Evolutionary conservation across 2,329 filamentous ascomycete genomes (phyloP).

Genomic region (Lomentospora prolificans): DNA sequence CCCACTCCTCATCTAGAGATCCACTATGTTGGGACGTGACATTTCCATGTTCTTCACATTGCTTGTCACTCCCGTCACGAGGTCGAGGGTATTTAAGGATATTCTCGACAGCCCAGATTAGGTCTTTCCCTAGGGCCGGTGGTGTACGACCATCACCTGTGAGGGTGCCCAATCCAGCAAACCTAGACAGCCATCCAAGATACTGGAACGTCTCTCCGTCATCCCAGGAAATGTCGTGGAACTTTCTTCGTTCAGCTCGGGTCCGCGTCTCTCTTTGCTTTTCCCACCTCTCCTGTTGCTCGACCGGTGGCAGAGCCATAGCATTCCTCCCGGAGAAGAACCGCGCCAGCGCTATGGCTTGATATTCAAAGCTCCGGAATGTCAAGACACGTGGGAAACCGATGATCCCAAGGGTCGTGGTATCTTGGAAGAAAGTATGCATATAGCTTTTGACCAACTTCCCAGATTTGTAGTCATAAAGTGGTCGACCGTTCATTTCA

Average conservation of each 20-base stretch:
- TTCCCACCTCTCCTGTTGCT: conserved; percentile 38
- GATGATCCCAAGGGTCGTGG: conserved; percentile 37
- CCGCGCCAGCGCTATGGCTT: conserved; percentile 41
- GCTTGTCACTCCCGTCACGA: not conserved
- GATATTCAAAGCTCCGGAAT: conserved; percentile 46
- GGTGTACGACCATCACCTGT: conserved; percentile 35
- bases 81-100: not conserved
- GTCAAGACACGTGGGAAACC: conserved; percentile 41
- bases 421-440: conserved; percentile 42
- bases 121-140: conserved; percentile 30
- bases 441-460: conserved; percentile 35
- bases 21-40: no score
- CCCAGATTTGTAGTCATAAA: conserved; percentile 39
- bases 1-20: not conserved
- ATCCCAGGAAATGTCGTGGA: conserved; percentile 45
- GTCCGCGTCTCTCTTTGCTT: conserved; percentile 21
- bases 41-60: not conserved
- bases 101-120: conserved; percentile 38
- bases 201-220: conserved; percentile 38
- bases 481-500: conserved; percentile 28
- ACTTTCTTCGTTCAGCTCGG: conserved; percentile 25
- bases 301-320: conserved; percentile 24
- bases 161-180: conserved; percentile 39
- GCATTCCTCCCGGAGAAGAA: conserved; percentile 33
- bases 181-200: conserved; percentile 32